Evolutionary conservation across 75 land plant species (phyloP), one percentile per base, ranked within the genome.

Genomic region (Pinus taeda): DNA sequence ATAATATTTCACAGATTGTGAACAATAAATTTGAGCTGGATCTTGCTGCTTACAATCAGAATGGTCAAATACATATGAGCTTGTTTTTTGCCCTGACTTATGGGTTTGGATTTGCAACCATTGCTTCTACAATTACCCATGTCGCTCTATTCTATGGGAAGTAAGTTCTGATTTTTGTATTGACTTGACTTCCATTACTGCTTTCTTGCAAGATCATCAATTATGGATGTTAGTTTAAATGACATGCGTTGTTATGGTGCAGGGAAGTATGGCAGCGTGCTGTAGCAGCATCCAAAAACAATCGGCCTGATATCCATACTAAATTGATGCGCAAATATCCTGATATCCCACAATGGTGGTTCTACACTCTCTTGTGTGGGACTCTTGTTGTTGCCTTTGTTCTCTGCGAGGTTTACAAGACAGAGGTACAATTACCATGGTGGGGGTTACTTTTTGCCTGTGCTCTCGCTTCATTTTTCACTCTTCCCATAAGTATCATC

Each of bases 321-420:
- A 87, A 71, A 71, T 75, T 93, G 73, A 93, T 93, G 96, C 80
- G 76, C 75, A 89, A 70, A 59, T 93, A 93, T 71, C 64, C 75
- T 36, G 94, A 91, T 60, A 89, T 95, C 76, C 98, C 98, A 42
- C 30, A 79, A 14, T 95, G 98, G 96, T 95, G 96, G 98, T 95
- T 95, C 60, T 74, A 85, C 57, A 15, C 77, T 7, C 55, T 93
- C 57, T 80, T 93, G 21, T 65, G 60, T 1, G 74, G 64, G 53
- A 84, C 89, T 65, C 20, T 93, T 8, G 79, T 59, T 7, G 82
- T 85, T 21, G 88, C 96, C 18, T 76, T 93, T 1, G 75, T 74
- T 18, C 84, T 89, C 15, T 87, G 92, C 77, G 81, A 64, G 12
- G 59, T 76, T 21, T 76, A 90, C 85, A 89, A 89, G 14, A 74